A percentile compares a stretch with the other conserved stretches of the same genome.
Evolutionary conservation across 129 eudicot species (phyloP).

Genomic region (Ambrosia trifida): DNA sequence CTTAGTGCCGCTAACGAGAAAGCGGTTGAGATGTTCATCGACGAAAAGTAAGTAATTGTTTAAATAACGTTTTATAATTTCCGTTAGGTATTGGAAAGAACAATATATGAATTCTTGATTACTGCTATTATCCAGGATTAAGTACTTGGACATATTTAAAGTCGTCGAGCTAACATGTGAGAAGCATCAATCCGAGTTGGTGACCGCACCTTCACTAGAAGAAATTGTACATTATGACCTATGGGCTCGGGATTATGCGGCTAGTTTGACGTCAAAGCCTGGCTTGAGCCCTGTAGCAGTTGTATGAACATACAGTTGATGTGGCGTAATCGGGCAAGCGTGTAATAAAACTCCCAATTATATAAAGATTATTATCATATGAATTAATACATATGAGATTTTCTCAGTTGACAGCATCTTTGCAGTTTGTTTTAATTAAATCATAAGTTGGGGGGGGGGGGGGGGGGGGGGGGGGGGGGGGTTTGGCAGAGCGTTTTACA

Average conservation of each 20-base stretch:
- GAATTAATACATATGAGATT: neutral
- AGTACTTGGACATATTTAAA: conserved; percentile 91
- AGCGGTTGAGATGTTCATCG: conserved; percentile 91
- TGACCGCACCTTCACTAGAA: conserved; percentile 63
- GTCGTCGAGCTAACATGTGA: conserved; percentile 90
- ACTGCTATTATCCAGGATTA: conserved; percentile 52
- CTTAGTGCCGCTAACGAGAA: conserved; percentile 96
- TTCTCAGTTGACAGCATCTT: neutral
- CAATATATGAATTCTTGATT: neutral
- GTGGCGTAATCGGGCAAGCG: conserved; percentile 2
- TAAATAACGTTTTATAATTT: neutral
- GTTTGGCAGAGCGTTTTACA: too few species aligned
- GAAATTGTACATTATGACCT: conserved; percentile 77
- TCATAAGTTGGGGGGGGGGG: too few species aligned
- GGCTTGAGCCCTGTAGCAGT: conserved; percentile 28
- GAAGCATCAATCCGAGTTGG: conserved; percentile 72
- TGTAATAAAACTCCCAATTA: conserved; percentile 10
- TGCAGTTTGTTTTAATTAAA: neutral
- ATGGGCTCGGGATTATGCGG: conserved; percentile 86
- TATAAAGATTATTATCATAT: neutral
- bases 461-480: too few species aligned
- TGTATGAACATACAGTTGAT: conserved; percentile 15
- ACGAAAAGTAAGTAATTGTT: conserved; percentile 62
- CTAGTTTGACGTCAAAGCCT: conserved; percentile 42
- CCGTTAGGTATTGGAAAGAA: neutral